These are phyloP conservation scores for Aspergillus pseudotamarii DNA, from an alignment of 2,329 filamentous ascomycete species.

Conservation along the genomic window DNA sequence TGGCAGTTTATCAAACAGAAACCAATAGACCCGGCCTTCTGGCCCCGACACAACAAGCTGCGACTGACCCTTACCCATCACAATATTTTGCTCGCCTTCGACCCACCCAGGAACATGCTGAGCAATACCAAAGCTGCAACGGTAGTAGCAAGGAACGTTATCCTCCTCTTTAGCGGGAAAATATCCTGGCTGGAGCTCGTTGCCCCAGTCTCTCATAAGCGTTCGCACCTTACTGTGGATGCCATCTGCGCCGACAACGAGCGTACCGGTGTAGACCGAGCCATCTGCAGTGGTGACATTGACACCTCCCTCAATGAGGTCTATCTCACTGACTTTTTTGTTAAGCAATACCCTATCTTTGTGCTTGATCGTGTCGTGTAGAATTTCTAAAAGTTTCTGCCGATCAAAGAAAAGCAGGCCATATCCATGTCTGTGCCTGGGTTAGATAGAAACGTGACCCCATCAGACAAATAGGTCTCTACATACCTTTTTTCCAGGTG, in stretches of 20 bases:
- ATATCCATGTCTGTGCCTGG: background rate
- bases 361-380: background rate
- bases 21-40: conserved; percentile 2
- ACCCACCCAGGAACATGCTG: conserved; percentile 1
- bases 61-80: background rate
- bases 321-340: background rate
- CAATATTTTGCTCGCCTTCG: background rate
- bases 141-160: conserved; percentile 1
- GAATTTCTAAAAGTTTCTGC: background rate
- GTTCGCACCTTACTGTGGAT: conserved; percentile 4
- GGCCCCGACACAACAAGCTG: conserved; percentile 5
- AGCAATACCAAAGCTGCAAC: conserved; percentile 4
- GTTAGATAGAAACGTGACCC: background rate
- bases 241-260: conserved; percentile 8
- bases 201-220: background rate
- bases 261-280: background rate
- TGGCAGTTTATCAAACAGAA: conserved; percentile 1
- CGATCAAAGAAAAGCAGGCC: conserved; percentile 1
- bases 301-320: background rate
- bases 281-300: conserved; percentile 1
- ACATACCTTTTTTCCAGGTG: background rate
- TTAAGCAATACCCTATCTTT: conserved; percentile 3
- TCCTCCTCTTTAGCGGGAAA: background rate
- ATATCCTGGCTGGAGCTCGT: conserved; percentile 1
- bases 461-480: no score